Percentiles rank a stretch among this genome's conserved stretches.
Evolutionary conservation across 2,329 filamentous ascomycete species (phyloP).

Genomic region (Pseudophaeomoniella oleicola): DNA sequence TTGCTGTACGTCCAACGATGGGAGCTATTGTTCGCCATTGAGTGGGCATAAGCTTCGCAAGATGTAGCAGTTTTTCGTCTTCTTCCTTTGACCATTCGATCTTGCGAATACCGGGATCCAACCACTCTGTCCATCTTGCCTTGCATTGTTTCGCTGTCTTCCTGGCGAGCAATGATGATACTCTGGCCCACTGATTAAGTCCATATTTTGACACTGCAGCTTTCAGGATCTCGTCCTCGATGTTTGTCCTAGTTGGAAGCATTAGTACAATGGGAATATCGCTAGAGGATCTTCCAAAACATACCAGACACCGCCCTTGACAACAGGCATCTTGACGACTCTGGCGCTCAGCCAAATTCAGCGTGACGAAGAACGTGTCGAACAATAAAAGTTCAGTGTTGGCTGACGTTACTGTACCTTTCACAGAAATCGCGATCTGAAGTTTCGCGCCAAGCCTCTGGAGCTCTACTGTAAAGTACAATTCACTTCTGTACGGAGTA

Average conservation of each 20-base stretch:
- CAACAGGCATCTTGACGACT: slow-evolving; percentile 41
- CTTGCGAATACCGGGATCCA: slow-evolving; percentile 95
- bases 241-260: slow-evolving; percentile 38
- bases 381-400: background rate
- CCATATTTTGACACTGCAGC: slow-evolving; percentile 90
- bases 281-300: too few species aligned
- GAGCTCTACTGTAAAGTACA: too few species aligned
- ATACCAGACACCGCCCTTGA: slow-evolving; percentile 50
- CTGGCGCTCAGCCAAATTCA: too few species aligned
- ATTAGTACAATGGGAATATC: too few species aligned
- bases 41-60: slow-evolving; percentile 96
- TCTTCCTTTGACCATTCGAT: slow-evolving; percentile 99
- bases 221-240: slow-evolving; percentile 92
- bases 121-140: slow-evolving; percentile 94
- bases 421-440: too few species aligned
- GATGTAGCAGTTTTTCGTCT: slow-evolving; percentile 89
- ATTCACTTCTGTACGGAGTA: too few species aligned
- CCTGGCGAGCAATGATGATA: slow-evolving; percentile 88
- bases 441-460: too few species aligned
- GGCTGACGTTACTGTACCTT: too few species aligned
- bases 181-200: slow-evolving; percentile 94
- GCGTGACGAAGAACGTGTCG: too few species aligned
- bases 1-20: slow-evolving; percentile 89
- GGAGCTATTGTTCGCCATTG: slow-evolving; percentile 98
- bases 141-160: slow-evolving; percentile 99